phyloP scores from a whole-genome alignment of 441 rosid species.

The Adansonia madagascariensis region DNA sequence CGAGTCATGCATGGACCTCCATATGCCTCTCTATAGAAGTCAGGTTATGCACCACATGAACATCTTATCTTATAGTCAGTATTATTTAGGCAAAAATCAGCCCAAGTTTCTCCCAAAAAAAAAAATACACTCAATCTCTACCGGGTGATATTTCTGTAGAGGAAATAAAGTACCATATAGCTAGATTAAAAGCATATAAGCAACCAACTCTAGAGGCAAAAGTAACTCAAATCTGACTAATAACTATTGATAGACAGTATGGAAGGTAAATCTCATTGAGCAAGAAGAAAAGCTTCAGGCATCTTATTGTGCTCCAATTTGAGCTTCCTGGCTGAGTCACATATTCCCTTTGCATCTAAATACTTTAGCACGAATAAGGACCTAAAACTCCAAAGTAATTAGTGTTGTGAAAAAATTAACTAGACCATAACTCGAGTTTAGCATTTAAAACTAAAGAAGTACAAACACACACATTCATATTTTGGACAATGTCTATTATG shows the following conservation, averaged over 20 bases:
- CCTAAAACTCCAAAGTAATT: neutral
- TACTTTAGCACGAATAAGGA: neutral
- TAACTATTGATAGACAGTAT: neutral
- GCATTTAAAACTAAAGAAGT: neutral
- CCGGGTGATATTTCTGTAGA: neutral
- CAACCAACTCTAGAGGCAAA: neutral
- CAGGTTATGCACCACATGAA: neutral
- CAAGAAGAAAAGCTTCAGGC: neutral
- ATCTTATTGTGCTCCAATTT: constrained; percentile 4
- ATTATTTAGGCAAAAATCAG: neutral
- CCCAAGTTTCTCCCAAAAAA: neutral
- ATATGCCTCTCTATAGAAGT: neutral
- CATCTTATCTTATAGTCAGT: neutral
- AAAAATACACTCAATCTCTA: neutral
- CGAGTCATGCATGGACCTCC: neutral
- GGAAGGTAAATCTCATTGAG: neutral
- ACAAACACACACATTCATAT: neutral
- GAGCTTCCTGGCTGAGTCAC: neutral
- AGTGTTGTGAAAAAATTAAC: neutral
- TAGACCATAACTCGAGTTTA: neutral
- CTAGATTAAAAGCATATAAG: neutral
- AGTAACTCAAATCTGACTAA: neutral
- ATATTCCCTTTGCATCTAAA: neutral
- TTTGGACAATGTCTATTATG: neutral
- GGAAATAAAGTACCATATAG: neutral